Base-by-base conservation (phyloP, 257 asterid genomes). In the Paulownia fortunei region DNA sequence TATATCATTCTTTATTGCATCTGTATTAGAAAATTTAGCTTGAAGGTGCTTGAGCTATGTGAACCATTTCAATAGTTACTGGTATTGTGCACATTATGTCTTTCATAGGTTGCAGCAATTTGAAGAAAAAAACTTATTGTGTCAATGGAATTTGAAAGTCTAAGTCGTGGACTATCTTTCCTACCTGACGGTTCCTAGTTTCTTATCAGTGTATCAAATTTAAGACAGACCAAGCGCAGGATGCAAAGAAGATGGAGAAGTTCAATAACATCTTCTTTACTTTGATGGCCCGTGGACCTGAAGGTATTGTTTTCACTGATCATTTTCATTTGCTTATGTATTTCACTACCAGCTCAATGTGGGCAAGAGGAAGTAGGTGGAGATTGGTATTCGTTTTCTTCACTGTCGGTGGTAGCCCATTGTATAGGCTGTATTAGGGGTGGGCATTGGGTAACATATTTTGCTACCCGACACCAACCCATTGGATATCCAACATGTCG, bases 201-300 rank as follows among this genome's bases (percentile, higher is more conserved):
- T 34, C 61, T 65, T 65, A 51, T 66, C 79, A 91, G 97, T 90
- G 97, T 79, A 75, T 92, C 89, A 90, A 92, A 85, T 92, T 86
- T 77, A 92, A 92, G 95, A 92, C 97, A 21, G 95, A 92, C 88
- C 97, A 91, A 83, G 93, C 94, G 5, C 97, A 92, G 79, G 97
- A 92, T 58, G 97, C 97, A 26, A 92, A 84, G 88, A 90, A 91
- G 86, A 92, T 92, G 97, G 97, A 91, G 87, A 92, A 88, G 80
- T 78, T 91, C 71, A 92, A 92, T 63, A 91, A 87, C 82, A 88
- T 89, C 78, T 91, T 92, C 87, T 92, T 91, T 21, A 92, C 97
- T 70, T 82, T 90, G 90, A 90, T 92, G 96, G 89, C 97, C 75
- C 90, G 94, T 23, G 97, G 96, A 79, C 94, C 97, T 82, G 94